Evolutionary conservation across 441 rosid species (phyloP).

Genomic region (Hura crepitans): DNA sequence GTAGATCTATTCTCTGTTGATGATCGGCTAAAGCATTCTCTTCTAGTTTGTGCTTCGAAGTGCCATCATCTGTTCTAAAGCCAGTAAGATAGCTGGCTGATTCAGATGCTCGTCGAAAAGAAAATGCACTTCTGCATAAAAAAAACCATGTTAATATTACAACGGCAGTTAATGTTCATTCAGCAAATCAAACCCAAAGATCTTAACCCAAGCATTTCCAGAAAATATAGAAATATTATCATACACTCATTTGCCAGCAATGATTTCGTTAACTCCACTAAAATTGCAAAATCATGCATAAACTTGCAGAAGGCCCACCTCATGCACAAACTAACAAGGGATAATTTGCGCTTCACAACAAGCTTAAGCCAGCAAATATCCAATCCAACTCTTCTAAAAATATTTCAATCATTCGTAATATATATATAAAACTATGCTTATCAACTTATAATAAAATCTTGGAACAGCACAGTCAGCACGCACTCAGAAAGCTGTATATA

Average conservation of each 20-base stretch:
- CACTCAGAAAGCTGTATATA: background rate
- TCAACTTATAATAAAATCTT: background rate
- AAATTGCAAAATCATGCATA: background rate
- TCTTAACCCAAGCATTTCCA: background rate
- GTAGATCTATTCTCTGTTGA: slow-evolving; percentile 38
- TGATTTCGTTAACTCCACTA: background rate
- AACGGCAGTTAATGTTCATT: background rate
- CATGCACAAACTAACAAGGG: background rate
- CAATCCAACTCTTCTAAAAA: background rate
- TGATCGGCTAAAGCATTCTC: slow-evolving; percentile 28
- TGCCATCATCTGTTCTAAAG: slow-evolving; percentile 30
- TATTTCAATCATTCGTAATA: background rate
- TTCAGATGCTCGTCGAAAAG: slow-evolving; percentile 55
- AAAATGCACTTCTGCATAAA: slow-evolving; percentile 62
- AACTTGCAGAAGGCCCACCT: background rate
- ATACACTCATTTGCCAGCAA: background rate
- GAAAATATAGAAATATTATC: background rate
- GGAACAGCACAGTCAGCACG: background rate
- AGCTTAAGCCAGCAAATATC: background rate
- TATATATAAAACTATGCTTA: background rate
- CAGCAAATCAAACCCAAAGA: background rate
- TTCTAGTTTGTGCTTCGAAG: slow-evolving; percentile 37
- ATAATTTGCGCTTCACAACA: background rate
- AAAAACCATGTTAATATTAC: slow-evolving; percentile 19
- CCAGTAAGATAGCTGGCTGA: slow-evolving; percentile 34